phyloP scores from a whole-genome alignment of 129 eudicot genomes.

The Lactuca saligna region DNA sequence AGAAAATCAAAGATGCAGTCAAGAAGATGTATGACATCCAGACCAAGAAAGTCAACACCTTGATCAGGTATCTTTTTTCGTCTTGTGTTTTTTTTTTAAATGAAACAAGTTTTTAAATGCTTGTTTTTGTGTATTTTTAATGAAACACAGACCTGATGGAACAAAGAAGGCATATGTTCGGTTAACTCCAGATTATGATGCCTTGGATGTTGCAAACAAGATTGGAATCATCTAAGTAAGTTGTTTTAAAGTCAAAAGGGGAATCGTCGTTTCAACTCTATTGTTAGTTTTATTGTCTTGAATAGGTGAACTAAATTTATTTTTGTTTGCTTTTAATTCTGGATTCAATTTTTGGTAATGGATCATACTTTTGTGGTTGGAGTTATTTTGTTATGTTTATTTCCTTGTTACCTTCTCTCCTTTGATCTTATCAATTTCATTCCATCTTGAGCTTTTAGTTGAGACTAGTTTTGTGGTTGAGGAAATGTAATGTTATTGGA shows the following conservation, averaged over 20 bases:
- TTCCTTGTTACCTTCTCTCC: not conserved
- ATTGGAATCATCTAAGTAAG: constrained; percentile 53
- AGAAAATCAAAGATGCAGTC: constrained; percentile 65
- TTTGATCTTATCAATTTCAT: not conserved
- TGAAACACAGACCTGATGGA: constrained; percentile 52
- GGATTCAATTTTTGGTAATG: constrained; percentile 24
- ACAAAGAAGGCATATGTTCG: constrained; percentile 60
- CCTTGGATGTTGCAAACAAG: constrained; percentile 62
- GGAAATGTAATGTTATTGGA: no score
- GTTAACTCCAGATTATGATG: constrained; percentile 61
- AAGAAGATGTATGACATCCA: constrained; percentile 79
- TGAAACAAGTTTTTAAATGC: not conserved
- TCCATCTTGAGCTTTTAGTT: not conserved
- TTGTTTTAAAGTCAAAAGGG: not conserved
- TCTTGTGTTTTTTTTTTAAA: not conserved
- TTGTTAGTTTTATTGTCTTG: constrained; percentile 34
- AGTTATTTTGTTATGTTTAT: not conserved
- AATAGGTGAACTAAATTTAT: constrained; percentile 2
- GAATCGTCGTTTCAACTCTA: constrained; percentile 12
- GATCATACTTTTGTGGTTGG: constrained; percentile 16
- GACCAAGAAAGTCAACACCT: constrained; percentile 72
- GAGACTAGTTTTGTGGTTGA: no score
- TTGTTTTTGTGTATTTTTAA: not conserved
- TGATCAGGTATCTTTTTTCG: constrained; percentile 48
- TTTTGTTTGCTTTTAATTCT: constrained; percentile 19